These are phyloP conservation scores for Melastoma malabathricum DNA, from an alignment of 345 rosid species.

Conservation along the genomic window DNA sequence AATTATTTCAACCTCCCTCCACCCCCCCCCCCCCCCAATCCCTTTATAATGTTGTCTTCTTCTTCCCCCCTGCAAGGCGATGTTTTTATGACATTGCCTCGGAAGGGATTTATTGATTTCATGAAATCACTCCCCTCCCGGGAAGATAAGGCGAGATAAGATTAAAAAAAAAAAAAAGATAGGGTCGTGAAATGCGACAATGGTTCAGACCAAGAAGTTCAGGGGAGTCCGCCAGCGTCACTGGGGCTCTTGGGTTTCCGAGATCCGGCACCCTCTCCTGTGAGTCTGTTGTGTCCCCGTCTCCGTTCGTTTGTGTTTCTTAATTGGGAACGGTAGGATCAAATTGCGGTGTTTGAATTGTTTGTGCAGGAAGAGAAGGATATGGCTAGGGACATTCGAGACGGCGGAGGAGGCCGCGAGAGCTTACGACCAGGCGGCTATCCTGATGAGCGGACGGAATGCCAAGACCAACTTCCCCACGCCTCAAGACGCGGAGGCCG, in stretches of 20 bases:
- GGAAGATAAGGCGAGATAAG: background rate
- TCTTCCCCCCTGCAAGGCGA: background rate
- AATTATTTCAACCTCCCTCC: background rate
- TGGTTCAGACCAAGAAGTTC: constrained; percentile 48
- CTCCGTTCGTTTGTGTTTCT: too few species aligned
- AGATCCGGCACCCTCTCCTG: constrained; percentile 43
- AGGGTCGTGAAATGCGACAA: background rate
- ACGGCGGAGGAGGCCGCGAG: constrained; percentile 43
- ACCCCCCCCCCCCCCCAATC: background rate
- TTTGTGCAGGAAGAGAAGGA: constrained; percentile 30
- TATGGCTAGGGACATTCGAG: constrained; percentile 46
- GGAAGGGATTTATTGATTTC: too few species aligned
- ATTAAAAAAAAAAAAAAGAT: background rate
- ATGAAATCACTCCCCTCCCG: background rate
- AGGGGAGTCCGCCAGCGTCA: constrained; percentile 55
- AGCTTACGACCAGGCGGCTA: constrained; percentile 40
- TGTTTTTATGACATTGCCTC: background rate
- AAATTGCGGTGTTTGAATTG: too few species aligned
- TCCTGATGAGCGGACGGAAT: constrained; percentile 36
- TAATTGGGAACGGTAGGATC: too few species aligned
- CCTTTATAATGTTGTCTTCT: background rate
- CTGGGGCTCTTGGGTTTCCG: constrained; percentile 55
- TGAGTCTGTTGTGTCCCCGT: constrained; percentile 4
- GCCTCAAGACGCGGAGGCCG: constrained; percentile 2
- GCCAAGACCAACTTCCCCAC: constrained; percentile 41